Conservation (phyloP, 2,329 filamentous ascomycete species). For the Stagonosporopsis chrysanthemi region DNA sequence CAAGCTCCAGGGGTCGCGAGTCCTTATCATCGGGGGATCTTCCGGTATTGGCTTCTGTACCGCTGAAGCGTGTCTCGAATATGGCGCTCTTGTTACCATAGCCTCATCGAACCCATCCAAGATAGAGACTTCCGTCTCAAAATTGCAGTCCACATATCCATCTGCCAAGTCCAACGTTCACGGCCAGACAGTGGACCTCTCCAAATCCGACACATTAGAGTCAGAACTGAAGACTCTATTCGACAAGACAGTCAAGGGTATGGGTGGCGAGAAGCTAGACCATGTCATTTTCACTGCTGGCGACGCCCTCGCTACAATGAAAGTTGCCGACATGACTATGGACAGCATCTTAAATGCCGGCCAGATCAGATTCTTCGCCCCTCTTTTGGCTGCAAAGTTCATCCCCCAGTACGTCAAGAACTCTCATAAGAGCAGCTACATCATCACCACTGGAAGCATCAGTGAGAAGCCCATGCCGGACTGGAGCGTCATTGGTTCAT, state of each 20-base stretch:
- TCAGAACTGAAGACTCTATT: constrained; percentile 58
- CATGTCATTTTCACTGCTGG: constrained; percentile 67
- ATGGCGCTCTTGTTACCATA: constrained; percentile 65
- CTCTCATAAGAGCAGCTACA: constrained; percentile 58
- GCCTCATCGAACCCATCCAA: constrained; percentile 64
- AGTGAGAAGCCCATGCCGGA: constrained; percentile 60
- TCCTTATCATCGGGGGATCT: constrained; percentile 70
- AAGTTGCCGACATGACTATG: constrained; percentile 54
- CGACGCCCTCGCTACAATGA: constrained; percentile 52
- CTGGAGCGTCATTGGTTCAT: constrained; percentile 60
- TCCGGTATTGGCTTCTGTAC: constrained; percentile 69
- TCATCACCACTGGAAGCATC: constrained; percentile 63
- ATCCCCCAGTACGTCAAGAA: constrained; percentile 54
- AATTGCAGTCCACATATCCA: constrained; percentile 56
- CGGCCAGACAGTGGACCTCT: constrained; percentile 60
- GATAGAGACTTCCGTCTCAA: constrained; percentile 56
- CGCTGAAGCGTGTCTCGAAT: constrained; percentile 64
- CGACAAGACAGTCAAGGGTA: constrained; percentile 41
- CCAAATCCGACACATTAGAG: constrained; percentile 56
- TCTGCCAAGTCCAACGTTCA: constrained; percentile 49
- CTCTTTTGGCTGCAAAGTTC: constrained; percentile 62
- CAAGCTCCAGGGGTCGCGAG: constrained; percentile 56
- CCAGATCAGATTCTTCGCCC: constrained; percentile 60
- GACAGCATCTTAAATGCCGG: constrained; percentile 53
- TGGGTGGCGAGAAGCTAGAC: constrained; percentile 53